These are phyloP conservation scores for Phalaenopsis aphrodite DNA, from an alignment of 106 monocot species.

Conservation along the genomic window DNA sequence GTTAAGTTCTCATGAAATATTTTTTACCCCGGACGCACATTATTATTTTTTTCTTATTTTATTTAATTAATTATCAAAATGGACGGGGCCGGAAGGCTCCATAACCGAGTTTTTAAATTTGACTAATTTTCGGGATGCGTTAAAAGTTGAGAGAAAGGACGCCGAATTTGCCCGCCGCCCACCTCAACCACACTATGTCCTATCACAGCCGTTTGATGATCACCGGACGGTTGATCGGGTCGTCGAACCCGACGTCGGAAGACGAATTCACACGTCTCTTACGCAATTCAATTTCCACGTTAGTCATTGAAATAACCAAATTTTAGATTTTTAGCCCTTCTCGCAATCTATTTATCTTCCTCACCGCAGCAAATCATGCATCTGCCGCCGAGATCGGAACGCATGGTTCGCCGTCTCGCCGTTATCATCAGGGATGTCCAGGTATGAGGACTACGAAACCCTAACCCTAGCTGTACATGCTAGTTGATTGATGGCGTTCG, in stretches of 20 bases:
- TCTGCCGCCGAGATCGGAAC: not conserved
- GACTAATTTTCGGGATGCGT: not conserved
- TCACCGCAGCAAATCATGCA: too few species aligned
- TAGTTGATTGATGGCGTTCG: not conserved
- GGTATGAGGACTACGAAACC: not conserved
- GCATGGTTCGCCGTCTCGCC: not conserved
- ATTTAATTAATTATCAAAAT: not conserved
- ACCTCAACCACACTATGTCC: not conserved
- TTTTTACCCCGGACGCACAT: too few species aligned
- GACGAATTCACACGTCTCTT: constrained; percentile 10
- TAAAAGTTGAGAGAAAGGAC: not conserved
- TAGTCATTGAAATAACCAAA: not conserved
- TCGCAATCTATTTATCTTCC: not conserved
- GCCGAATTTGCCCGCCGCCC: constrained; percentile 4
- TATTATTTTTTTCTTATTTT: not conserved
- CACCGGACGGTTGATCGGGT: not conserved
- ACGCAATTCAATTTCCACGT: not conserved
- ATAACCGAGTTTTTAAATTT: not conserved
- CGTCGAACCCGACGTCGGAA: not conserved
- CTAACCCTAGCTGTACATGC: not conserved
- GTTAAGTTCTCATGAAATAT: too few species aligned
- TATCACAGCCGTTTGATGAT: not conserved
- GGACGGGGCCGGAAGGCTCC: not conserved
- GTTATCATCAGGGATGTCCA: not conserved
- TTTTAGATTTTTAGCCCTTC: not conserved